Evolutionary conservation across 805 yeast genomes (phyloP).

Genomic region (Starmerella gropengiesseri): DNA sequence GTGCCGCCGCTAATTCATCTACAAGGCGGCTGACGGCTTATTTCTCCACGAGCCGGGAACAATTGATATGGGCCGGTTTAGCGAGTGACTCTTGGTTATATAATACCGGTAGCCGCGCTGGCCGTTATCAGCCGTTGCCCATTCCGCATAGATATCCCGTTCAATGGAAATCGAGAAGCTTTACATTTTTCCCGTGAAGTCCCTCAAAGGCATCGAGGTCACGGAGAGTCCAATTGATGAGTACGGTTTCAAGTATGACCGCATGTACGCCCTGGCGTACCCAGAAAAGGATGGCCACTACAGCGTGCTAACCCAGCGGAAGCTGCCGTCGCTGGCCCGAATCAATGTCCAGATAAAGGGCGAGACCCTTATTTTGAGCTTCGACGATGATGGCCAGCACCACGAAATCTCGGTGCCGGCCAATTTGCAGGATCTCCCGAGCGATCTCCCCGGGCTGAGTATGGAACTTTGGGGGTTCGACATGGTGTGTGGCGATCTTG

Average conservation of each 20-base stretch:
- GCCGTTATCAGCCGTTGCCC: not conserved
- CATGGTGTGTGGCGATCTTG: conserved; percentile 24
- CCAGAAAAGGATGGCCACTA: conserved; percentile 15
- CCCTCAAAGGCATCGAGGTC: conserved; percentile 27
- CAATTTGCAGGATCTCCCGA: conserved; percentile 8
- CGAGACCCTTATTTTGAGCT: too few species aligned
- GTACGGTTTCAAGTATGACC: conserved; percentile 29
- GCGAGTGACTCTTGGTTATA: not conserved
- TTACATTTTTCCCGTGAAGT: conserved; percentile 29
- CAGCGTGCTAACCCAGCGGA: conserved; percentile 28
- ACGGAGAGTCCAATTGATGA: conserved; percentile 23
- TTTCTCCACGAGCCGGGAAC: too few species aligned
- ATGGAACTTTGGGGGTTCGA: conserved; percentile 27
- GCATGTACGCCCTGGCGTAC: conserved; percentile 27
- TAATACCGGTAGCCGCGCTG: not conserved
- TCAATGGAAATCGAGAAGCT: conserved; percentile 19
- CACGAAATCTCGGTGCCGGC: conserved; percentile 18
- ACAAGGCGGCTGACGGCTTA: not conserved
- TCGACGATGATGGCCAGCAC: conserved; percentile 12
- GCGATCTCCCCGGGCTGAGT: conserved; percentile 9
- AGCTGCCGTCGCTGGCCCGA: conserved; percentile 23
- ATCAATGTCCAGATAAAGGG: conserved; percentile 20
- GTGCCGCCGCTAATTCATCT: not conserved
- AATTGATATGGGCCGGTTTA: too few species aligned
- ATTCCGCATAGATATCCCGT: not conserved